Base-by-base conservation (phyloP, 225 moss, liverwort and hornwort genomes). In the Sphagnum tenellum region DNA sequence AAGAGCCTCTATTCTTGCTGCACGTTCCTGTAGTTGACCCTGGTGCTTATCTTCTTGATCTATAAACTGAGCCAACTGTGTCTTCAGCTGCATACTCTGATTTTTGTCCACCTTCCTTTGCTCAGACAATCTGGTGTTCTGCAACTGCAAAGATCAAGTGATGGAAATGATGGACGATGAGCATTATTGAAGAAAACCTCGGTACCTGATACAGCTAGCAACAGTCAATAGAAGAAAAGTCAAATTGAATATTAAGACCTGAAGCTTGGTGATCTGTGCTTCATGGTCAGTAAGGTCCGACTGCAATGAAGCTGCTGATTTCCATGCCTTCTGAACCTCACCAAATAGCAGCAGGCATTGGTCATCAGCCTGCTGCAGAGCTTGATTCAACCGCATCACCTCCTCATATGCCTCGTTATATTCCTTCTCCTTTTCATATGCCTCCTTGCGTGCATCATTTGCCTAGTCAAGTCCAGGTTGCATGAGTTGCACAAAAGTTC, bases 251-350 rank as follows among this genome's bases (percentile, higher is more conserved):
- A 4, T 52, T 9, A 6, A 6, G 9, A 86, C 86, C 86, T 86
- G 79, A 55, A 98, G 78, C 70, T 92, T 85, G 79, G 88, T 80
- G 66, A 80, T 77, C 57, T 80, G 89, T 45, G 82, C 63, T 60
- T 87, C 78, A n/a, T 78, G 78, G 49, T 76, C 78, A 45, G 75
- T 76, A 64, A 76, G 82, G 54, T 82, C 89, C 59, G 83, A 79
- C 70, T 89, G 88, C 49, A 87, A 67, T 56, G 86, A 82, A 53
- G 78, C 79, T 60, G 86, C 80, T 71, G 83, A 65, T 67, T 81
- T 86, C 86, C 86, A 86, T 45, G 92, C 92, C 78, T 92, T 90
- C 63, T 98, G 92, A 66, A 98, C 79, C 65, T 89, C 96, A 71
- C 77, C 85, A 70, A 98, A 87, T 2, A 98, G 85, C 62, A 89